Evolutionary conservation across 257 asterid species (phyloP).

Genomic region (Nicotiana paniculata): DNA sequence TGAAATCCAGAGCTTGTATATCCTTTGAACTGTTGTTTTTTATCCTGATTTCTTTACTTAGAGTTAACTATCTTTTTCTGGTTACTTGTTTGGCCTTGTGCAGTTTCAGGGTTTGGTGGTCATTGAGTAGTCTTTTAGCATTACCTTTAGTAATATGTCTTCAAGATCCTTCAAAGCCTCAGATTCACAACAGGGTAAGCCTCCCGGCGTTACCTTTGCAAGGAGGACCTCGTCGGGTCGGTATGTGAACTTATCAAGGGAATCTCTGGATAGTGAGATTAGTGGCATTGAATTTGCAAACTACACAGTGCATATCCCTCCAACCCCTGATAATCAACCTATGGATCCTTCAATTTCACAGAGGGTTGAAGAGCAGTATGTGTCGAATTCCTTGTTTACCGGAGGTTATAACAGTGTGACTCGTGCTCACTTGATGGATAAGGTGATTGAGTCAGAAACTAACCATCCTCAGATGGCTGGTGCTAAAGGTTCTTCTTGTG

Average conservation of each 20-base stretch:
- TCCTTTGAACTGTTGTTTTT: not conserved
- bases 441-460: slow-evolving; percentile 83
- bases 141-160: slow-evolving; percentile 35
- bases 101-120: slow-evolving; percentile 32
- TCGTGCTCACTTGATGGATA: slow-evolving; percentile 94
- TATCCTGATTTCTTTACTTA: not conserved
- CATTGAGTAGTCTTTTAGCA: slow-evolving; percentile 6
- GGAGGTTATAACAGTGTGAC: slow-evolving; percentile 86
- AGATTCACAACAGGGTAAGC: slow-evolving; percentile 41
- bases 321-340: slow-evolving; percentile 95
- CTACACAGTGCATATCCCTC: slow-evolving; percentile 86
- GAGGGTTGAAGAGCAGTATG: slow-evolving; percentile 89
- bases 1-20: not conserved
- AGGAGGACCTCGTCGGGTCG: slow-evolving; percentile 82
- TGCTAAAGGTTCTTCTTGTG: slow-evolving; percentile 75
- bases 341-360: slow-evolving; percentile 81
- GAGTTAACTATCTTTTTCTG: not conserved
- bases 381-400: slow-evolving; percentile 74
- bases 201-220: slow-evolving; percentile 55
- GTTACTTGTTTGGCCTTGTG: slow-evolving; percentile 7
- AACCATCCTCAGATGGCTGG: slow-evolving; percentile 96
- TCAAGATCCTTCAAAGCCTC: slow-evolving; percentile 49
- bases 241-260: slow-evolving; percentile 80
- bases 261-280: slow-evolving; percentile 78
- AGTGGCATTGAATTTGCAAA: slow-evolving; percentile 60